phyloP scores from a whole-genome alignment of 345 rosid species.

The Psidium guajava region DNA sequence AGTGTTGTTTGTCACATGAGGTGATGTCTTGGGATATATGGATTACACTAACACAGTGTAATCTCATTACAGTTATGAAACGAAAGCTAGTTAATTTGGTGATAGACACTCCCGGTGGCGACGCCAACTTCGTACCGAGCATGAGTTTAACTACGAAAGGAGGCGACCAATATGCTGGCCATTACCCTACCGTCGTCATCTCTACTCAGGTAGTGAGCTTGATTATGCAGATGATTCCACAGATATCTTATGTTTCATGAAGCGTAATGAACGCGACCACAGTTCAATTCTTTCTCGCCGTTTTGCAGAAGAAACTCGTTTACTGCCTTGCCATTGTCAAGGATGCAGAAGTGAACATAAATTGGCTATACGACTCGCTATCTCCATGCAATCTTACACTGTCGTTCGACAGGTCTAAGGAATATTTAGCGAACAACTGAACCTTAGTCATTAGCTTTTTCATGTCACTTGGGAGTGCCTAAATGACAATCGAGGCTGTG shows the following conservation, averaged over 20 bases:
- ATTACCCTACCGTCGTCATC: conserved; percentile 38
- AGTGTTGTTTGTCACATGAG: conserved; percentile 74
- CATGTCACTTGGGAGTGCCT: not conserved
- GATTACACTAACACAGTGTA: too few relatives aligned
- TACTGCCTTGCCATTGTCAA: conserved; percentile 72
- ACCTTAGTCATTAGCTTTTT: not conserved
- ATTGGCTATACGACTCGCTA: conserved; percentile 45
- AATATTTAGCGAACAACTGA: not conserved
- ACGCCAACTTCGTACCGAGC: conserved; percentile 58
- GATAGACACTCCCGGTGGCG: conserved; percentile 38
- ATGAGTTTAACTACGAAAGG: conserved; percentile 68
- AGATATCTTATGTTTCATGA: not conserved
- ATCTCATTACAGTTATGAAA: not conserved
- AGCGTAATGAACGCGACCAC: not conserved
- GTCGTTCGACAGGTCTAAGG: not conserved
- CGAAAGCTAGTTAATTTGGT: not conserved
- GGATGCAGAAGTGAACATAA: conserved; percentile 57
- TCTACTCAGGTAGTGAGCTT: conserved; percentile 34
- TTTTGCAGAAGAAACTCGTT: conserved; percentile 41
- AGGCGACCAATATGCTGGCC: conserved; percentile 1
- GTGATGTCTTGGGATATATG: conserved; percentile 6
- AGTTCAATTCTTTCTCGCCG: not conserved
- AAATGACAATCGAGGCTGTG: not conserved
- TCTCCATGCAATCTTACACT: not conserved
- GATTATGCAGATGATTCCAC: not conserved